These are phyloP conservation scores for Aureobasidium mangrovei DNA, from an alignment of 2,329 filamentous ascomycete species.

Conservation along the genomic window DNA sequence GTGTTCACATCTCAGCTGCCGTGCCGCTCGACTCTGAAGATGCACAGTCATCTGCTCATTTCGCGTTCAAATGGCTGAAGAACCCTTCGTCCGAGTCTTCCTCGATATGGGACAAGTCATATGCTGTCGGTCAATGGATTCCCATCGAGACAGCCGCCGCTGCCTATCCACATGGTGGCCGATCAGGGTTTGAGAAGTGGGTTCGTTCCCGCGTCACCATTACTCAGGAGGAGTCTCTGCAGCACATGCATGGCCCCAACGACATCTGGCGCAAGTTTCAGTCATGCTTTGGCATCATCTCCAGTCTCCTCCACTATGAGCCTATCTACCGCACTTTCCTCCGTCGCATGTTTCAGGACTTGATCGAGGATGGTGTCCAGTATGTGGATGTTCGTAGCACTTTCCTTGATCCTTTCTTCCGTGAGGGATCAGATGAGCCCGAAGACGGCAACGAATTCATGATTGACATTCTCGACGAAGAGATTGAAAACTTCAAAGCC, in stretches of 20 bases:
- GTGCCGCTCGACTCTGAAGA: conserved; percentile 46
- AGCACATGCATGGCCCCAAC: conserved; percentile 75
- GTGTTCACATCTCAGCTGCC: conserved; percentile 61
- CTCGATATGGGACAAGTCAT: conserved; percentile 59
- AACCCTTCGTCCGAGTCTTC: conserved; percentile 35
- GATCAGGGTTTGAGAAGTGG: conserved; percentile 66
- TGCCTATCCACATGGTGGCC: conserved; percentile 64
- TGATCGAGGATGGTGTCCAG: conserved; percentile 72
- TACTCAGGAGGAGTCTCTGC: conserved; percentile 60
- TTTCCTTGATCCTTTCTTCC: conserved; percentile 63
- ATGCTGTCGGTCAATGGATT: conserved; percentile 51
- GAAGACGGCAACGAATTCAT: conserved; percentile 62
- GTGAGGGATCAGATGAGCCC: conserved; percentile 53
- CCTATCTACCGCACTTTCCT: conserved; percentile 76
- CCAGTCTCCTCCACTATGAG: conserved; percentile 76
- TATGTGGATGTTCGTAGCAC: conserved; percentile 77
- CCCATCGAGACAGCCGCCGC: conserved; percentile 56
- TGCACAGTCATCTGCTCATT: conserved; percentile 45
- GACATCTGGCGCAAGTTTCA: conserved; percentile 82
- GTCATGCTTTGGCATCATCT: conserved; percentile 63
- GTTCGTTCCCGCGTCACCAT: conserved; percentile 65
- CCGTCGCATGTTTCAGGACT: conserved; percentile 57
- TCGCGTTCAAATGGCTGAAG: conserved; percentile 53
- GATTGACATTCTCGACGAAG: conserved; percentile 66
- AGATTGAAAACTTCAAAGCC: conserved; percentile 63